These are phyloP conservation scores for Fusarium siculi DNA, from an alignment of 2,329 filamentous ascomycete genomes.

Conservation along the genomic window DNA sequence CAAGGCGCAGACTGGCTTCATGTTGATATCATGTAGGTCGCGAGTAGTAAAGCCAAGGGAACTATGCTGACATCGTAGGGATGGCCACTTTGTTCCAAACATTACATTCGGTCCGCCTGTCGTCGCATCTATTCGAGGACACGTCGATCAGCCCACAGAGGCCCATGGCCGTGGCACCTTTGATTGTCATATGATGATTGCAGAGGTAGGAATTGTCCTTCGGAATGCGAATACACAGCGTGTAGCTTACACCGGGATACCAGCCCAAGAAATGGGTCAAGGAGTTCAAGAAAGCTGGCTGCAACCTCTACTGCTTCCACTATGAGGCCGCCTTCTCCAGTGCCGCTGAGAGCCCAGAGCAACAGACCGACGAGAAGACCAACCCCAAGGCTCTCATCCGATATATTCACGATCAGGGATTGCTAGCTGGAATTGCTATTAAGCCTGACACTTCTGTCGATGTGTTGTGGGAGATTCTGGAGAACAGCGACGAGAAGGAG, in stretches of 20 bases:
- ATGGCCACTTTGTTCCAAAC: slow-evolving; percentile 98
- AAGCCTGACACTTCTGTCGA: slow-evolving; percentile 93
- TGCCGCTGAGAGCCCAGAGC: slow-evolving; percentile 82
- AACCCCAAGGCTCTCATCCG: slow-evolving; percentile 85
- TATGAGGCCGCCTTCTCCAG: slow-evolving; percentile 95
- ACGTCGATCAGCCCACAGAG: slow-evolving; percentile 79
- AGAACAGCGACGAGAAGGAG: slow-evolving; percentile 76
- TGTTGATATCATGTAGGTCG: slow-evolving; percentile 83
- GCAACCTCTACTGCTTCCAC: slow-evolving; percentile 99
- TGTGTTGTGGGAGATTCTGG: slow-evolving; percentile 90
- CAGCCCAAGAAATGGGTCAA: slow-evolving; percentile 98
- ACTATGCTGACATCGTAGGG: slow-evolving; percentile 65
- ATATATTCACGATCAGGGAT: slow-evolving; percentile 88
- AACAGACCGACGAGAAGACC: slow-evolving; percentile 75
- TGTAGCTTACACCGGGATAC: slow-evolving; percentile 22
- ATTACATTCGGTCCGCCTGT: slow-evolving; percentile 97
- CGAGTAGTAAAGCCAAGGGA: not conserved
- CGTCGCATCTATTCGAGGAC: slow-evolving; percentile 89
- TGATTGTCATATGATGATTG: slow-evolving; percentile 99
- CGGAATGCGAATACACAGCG: not conserved
- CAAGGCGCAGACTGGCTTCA: slow-evolving; percentile 93
- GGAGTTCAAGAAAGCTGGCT: slow-evolving; percentile 92
- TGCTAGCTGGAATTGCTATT: slow-evolving; percentile 93
- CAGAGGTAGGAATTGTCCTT: slow-evolving; percentile 72
- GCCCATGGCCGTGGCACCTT: slow-evolving; percentile 88